These are phyloP conservation scores for Aristolochia fimbriata DNA, from an alignment of 164 flowering plant species.

Conservation along the genomic window DNA sequence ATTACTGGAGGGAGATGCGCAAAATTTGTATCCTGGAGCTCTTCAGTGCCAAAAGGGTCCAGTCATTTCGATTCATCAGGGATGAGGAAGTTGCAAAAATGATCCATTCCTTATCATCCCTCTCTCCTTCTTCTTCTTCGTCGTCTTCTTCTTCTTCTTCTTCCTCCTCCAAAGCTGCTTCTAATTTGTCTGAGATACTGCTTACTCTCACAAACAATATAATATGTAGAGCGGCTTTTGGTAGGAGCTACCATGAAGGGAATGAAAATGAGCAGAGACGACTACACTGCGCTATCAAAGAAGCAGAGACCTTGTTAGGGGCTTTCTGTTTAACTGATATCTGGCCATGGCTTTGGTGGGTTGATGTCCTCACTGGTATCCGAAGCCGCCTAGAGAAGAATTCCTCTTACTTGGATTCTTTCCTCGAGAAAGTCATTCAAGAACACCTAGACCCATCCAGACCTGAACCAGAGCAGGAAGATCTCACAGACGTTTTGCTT, in stretches of 20 bases:
- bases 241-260: conserved; percentile 1
- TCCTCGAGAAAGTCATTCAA: not conserved
- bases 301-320: not conserved
- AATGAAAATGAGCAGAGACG: not conserved
- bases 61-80: not conserved
- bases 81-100: conserved; percentile 3
- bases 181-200: not conserved
- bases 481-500: not conserved
- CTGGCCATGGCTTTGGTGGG: not conserved
- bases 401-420: not conserved
- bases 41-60: conserved; percentile 5
- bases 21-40: conserved; percentile 3
- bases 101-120: not conserved
- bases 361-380: not conserved
- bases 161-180: not conserved
- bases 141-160: not conserved
- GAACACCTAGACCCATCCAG: not conserved
- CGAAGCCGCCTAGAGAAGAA: not conserved
- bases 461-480: not conserved
- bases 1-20: conserved; percentile 5
- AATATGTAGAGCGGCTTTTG: conserved; percentile 1
- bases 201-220: not conserved
- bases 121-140: not conserved
- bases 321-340: not conserved
- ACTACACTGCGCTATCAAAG: not conserved